Conservation (phyloP, 2,329 filamentous ascomycete genomes). For the Tolypocladium pustulatum region DNA sequence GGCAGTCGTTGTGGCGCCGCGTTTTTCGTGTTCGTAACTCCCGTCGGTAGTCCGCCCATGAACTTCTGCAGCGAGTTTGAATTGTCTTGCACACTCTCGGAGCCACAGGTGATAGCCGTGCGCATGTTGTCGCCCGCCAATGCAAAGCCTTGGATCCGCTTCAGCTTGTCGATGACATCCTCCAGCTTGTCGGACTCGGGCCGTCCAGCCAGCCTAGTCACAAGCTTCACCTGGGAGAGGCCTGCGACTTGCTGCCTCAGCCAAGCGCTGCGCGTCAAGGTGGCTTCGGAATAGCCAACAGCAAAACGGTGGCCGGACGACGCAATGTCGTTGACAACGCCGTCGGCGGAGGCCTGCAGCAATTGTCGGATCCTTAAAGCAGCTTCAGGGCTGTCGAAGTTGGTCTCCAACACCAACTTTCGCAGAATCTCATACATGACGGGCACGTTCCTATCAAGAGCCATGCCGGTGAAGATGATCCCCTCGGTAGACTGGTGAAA, state of each 20-base stretch:
- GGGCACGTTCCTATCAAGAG: slow-evolving; percentile 79
- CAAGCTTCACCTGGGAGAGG: slow-evolving; percentile 80
- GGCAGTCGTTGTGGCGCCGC: slow-evolving; percentile 22
- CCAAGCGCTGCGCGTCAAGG: slow-evolving; percentile 60
- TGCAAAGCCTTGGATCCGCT: slow-evolving; percentile 71
- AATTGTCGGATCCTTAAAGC: slow-evolving; percentile 77
- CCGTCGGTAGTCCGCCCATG: slow-evolving; percentile 30
- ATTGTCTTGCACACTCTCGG: slow-evolving; percentile 61
- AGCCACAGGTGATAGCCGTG: slow-evolving; percentile 75
- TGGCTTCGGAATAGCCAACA: slow-evolving; percentile 71
- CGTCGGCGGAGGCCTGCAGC: slow-evolving; percentile 76
- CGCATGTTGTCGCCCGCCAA: slow-evolving; percentile 62
- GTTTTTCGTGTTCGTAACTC: slow-evolving; percentile 27
- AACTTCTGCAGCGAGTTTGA: slow-evolving; percentile 62
- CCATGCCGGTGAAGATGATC: slow-evolving; percentile 74
- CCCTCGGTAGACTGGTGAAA: slow-evolving; percentile 67
- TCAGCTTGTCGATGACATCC: slow-evolving; percentile 73
- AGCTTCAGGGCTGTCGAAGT: slow-evolving; percentile 78
- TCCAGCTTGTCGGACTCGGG: slow-evolving; percentile 57
- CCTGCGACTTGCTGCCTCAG: slow-evolving; percentile 78
- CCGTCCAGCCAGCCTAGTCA: slow-evolving; percentile 66
- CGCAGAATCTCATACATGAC: slow-evolving; percentile 83
- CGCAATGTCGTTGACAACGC: slow-evolving; percentile 84
- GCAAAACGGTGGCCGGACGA: slow-evolving; percentile 84
- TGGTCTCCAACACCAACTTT: slow-evolving; percentile 72